Evolutionary conservation across 805 yeast species (phyloP), one percentile per base, ranked within the genome.

Genomic region (Cyberlindnera samutprakarnensis): DNA sequence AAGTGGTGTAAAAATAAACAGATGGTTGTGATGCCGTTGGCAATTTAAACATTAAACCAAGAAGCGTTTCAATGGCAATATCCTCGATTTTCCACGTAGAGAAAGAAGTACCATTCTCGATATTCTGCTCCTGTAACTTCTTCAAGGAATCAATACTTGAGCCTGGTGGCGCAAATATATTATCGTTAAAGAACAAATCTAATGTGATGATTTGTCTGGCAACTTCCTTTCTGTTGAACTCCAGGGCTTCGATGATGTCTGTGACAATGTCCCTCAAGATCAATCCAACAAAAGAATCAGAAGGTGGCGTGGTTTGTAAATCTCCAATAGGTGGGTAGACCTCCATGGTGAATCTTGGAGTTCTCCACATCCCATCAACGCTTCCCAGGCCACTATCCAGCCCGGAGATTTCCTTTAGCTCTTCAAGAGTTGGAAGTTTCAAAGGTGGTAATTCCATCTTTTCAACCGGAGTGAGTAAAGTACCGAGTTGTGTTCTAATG

Each of bases 41-140:
- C 31, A 90, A 64, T 37, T 75, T 74, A 61, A 85, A 81, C 44
- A 88, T 71, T 59, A 84, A 71, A 17, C 85, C 73, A 39, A 90
- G 64, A 25, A 88, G 75, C 27, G 83, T 74, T 52, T 92, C 96
- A 22, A 88, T 70, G 0, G 90, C 84, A 25, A 88, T 66, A 53
- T 88, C 96, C 57, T 92, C 98, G 37, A 87, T 72, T 53, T 92
- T 92, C 82, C 84, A 86, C 0, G 95, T 86, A 1, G 94, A 73
- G 45, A 16, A 11, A 20, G 39, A 31, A 9, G 49, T 50, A 6
- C 49, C 54, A 3, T 46, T 47, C 14, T 56, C 52, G 14, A 59
- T 55, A 39, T 63, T 60, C 28, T 67, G 65, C 30, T 55, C 54
- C 20, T 60, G 57, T 12, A 62, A 57, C 16, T 59, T 62, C 28